Percentiles rank a stretch among this genome's conserved stretches.
phyloP scores from a whole-genome alignment of 2,329 filamentous ascomycete genomes.

The Penicillium sp. region DNA sequence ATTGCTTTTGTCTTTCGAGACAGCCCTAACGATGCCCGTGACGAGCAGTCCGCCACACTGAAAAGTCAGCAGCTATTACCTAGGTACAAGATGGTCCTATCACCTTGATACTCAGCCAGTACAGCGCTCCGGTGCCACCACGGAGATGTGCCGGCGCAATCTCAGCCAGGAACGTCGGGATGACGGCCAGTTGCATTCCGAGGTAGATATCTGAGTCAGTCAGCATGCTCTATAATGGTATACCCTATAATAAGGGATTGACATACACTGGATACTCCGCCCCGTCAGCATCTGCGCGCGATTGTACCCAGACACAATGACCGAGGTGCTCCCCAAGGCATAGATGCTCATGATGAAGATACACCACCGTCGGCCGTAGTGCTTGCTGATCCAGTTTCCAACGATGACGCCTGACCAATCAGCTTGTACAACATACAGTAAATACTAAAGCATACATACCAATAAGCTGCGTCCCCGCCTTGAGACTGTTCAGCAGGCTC shows the following conservation, averaged over 20 bases:
- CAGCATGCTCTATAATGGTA: too few relatives aligned
- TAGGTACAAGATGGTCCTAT: neutral
- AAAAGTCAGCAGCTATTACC: neutral
- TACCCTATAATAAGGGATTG: too few relatives aligned
- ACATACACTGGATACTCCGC: constrained; percentile 1
- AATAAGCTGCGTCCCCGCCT: neutral
- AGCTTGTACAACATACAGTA: too few relatives aligned
- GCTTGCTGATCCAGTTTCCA: constrained; percentile 4
- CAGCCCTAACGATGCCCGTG: constrained; percentile 15
- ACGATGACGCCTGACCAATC: neutral
- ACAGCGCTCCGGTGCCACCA: constrained; percentile 16
- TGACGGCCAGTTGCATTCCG: constrained; percentile 40
- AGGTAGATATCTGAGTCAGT: constrained; percentile 25
- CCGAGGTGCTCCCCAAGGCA: neutral
- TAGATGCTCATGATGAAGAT: constrained; percentile 6
- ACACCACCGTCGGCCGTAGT: constrained; percentile 4
- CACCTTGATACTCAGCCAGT: constrained; percentile 20
- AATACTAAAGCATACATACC: neutral
- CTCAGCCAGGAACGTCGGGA: constrained; percentile 30
- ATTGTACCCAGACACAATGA: neutral
- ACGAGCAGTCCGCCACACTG: constrained; percentile 18
- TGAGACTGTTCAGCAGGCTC: constrained; percentile 4
- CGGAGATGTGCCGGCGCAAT: constrained; percentile 19
- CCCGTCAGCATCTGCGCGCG: constrained; percentile 3
- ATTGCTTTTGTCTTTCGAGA: constrained; percentile 20